Evolutionary conservation across 2,329 filamentous ascomycete genomes (phyloP), one percentile per base, ranked within the genome.

Genomic region (Nannizziopsis arthrosporioides): DNA sequence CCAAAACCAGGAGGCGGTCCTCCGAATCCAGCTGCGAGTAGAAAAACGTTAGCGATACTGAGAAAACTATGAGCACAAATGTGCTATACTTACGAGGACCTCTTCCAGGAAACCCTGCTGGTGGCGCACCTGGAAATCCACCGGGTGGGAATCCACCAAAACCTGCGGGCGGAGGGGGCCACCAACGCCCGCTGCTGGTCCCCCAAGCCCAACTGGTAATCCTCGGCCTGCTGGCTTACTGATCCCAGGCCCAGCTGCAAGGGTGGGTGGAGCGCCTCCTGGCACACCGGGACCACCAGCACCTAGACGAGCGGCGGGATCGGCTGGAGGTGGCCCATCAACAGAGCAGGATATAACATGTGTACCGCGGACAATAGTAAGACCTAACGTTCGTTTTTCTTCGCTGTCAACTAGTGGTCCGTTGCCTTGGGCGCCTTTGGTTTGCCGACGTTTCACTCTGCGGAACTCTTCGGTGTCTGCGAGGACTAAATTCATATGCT

Each of bases 401-500:
- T 98, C 90, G 11, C 84, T 81, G 71, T 95, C 88, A 58, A 94
- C 76, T 42, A 84, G 78, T 47, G 69, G 65, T 62, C 84, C 77
- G 54, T 76, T 73, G 43, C 79, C 76, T 48, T 67, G 64, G n/a
- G 76, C 68, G 46, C 77, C 72, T 72, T 92, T 93, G 58, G 79
- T 76, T 59, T 82, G 79, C 73, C 84, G 90, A 68, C 85, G 80
- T 74, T 92, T 93, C 54, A 90, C 82, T 64, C 84, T 84, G 66
- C 89, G 85, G 69, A 94, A 95, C 68, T 96, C 90, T 77, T 98
- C 92, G 57, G 92, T 96, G 64, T 98, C 92, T 69, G 90, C 92
- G 54, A 98, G 84, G 53, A 98, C 92, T 56, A 98, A 80, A 68
- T 98, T 98, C 92, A 98, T 98, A 70, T 98, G 92, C 88, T 94